These are phyloP conservation scores for Paxillus ammoniavirescens DNA, from an alignment of 768 basidiomycete species.

Conservation along the genomic window DNA sequence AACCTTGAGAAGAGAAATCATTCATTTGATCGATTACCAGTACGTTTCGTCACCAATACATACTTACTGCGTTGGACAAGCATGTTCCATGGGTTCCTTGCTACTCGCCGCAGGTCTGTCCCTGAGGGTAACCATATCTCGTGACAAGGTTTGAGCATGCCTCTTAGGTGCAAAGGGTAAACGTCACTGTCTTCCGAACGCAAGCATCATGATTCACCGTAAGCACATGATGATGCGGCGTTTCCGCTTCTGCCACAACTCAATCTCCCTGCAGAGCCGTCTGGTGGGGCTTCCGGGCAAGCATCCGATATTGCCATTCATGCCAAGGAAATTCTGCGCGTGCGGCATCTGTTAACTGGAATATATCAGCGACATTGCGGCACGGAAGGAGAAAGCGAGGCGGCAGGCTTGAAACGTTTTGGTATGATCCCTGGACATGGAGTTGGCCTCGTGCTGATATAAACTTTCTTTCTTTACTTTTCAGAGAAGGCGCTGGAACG, in stretches of 20 bases:
- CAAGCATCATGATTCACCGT: constrained; percentile 99
- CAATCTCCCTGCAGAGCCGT: constrained; percentile 66
- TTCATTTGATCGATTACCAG: constrained; percentile 38
- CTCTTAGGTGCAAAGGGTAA: constrained; percentile 75
- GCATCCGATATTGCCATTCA: constrained; percentile 98
- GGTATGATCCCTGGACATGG: constrained; percentile 46
- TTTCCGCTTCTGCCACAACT: constrained; percentile 4
- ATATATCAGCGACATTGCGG: constrained; percentile 90
- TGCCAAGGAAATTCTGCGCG: constrained; percentile 92
- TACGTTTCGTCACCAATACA: constrained; percentile 95
- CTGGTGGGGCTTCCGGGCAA: constrained; percentile 93
- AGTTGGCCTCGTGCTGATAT: constrained; percentile 19
- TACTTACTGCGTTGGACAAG: constrained; percentile 94
- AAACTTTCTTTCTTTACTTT: constrained; percentile 2
- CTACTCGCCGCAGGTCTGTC: constrained; percentile 75
- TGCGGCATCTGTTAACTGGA: constrained; percentile 76
- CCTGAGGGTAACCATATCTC: constrained; percentile 4
- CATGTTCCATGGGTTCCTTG: constrained; percentile 94
- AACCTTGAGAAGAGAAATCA: constrained; percentile 13
- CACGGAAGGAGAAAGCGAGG: constrained; percentile 59
- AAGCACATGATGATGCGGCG: constrained; percentile 23
- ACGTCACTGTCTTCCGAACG: constrained; percentile 88
- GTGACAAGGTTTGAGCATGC: constrained; percentile 12
- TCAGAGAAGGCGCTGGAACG: constrained; percentile 87
- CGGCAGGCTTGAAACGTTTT: constrained; percentile 70